Evolutionary conservation across 1,139 yeast genomes (phyloP), one percentile per base, ranked within the genome.

Genomic region (Taphrina pruni): DNA sequence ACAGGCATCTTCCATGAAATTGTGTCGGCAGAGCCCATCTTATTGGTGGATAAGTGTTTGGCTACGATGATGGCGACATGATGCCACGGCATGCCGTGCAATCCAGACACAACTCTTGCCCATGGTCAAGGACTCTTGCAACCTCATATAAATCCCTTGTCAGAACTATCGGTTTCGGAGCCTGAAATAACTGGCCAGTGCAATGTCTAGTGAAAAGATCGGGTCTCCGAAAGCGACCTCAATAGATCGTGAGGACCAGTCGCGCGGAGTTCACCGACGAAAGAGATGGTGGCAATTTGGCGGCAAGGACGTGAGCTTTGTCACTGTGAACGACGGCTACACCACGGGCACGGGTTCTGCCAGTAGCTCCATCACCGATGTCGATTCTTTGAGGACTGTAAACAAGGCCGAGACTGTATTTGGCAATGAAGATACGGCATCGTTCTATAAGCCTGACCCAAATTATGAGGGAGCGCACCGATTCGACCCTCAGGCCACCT

Each of bases 401-500:
- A 20, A 32, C 17, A 51, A 51, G 21, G 56, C 36, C 6, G 17
- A 3, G 17, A 51, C 56, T 21, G 56, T 51, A 2, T 51, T 51
- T n/a, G 36, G 38, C 56, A 26, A 32, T 51, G 17, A 17, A 14
- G 56, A 51, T 21, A 51, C 39, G 2, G 36, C 60, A 45, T 36
- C 57, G 3, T 20, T 61, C 39, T 85, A 82, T 73, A 70, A 78
- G 3, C 71, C 77, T 0, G 60, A 83, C 6, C 83, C 84, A 74
- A 85, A 84, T 54, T 85, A 84, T 71, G 87, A 85, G 72, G 81
- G 84, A 67, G 76, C 81, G 12, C 75, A 77, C 46, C 78, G 79
- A 2, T 82, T 83, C 71, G 86, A 85, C 73, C 85, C 87, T 0
- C 77, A 76, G 0, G 78, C 83, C 45, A 75, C 79, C n/a, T 85